Base-by-base conservation (phyloP, 306 rosid species). In the Trifolium subterraneum region DNA sequence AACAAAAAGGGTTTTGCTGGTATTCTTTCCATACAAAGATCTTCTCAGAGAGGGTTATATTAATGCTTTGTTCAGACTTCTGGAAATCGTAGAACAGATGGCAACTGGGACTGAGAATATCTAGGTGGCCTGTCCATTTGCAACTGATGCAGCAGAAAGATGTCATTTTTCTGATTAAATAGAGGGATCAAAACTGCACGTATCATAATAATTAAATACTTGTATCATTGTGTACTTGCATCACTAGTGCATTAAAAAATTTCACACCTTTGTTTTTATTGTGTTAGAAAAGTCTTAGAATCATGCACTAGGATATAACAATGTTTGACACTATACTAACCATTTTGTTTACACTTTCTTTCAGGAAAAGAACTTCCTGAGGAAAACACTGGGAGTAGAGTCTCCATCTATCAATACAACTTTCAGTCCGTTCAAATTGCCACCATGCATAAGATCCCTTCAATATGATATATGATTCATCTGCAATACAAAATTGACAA, bases 341-440 rank as follows among this genome's bases (percentile, higher is more conserved):
- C 68, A 33, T 39, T 31, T 39, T 19, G 20, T 50, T 41, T 10
- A 22, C 55, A 41, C 38, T 38, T 38, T 63, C 15, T 85, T 86
- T 68, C 96, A 95, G 98, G 99, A 95, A 82, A 88, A 95, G 90
- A 87, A 64, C 83, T 95, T 95, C 80, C 90, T 95, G 67, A 90
- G 86, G 83, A 95, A 87, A 86, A 88, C 99, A 76, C 90, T 95
- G 16, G 99, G 99, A 84, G 79, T 85, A 87, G 99, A 88, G 72
- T 90, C 96, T 59, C 92, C 99, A 65, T 87, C 87, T 59, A 84
- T 81, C 18, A 81, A 80, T 41, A 86, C 79, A 64, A 74, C 73
- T 72, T 75, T 78, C 68, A 87, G 88, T 63, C 76, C 77, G 60
- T 88, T 87, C 64, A 94, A 87, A 66, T 88, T 93, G 27, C 96